Base-by-base conservation (phyloP, 768 basidiomycete genomes). In the Phlebiopsis gigantea region DNA sequence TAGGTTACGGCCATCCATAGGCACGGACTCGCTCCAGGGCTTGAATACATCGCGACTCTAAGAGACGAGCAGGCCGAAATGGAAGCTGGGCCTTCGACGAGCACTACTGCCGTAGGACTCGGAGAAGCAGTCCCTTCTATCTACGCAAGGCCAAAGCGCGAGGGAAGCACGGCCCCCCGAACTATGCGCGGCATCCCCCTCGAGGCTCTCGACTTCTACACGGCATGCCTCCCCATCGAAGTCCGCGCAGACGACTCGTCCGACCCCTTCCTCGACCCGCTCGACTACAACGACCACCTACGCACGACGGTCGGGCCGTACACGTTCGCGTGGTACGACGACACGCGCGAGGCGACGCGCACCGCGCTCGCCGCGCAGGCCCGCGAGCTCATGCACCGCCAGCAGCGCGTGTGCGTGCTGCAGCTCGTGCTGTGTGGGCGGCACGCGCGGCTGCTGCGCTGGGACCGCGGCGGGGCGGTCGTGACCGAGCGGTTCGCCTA, bases 401-500 rank as follows among this genome's bases (percentile, higher is more conserved):
- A 46, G 30, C 44, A 55, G 19, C 43, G 47, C 47, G 5, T 4
- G n/a, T 24, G 2, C 34, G 21, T 49, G 3, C 49, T 48, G 12
- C 29, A 21, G 46, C 46, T 56, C 39, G 30, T 42, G 34, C 19
- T 56, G 5, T 34, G 9, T 29, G 46, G 46, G 2, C 55, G 42
- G 19, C 19, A 25, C 47, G 46, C 55, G 46, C 55, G 46, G 5
- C 9, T 55, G 4, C 22, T 55, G 9, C 42, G 53, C 1, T 55
- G 44, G 42, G 53, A 55, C 30, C 53, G 44, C 43, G 29, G 6
- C 17, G 53, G 53, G 21, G 53, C 30, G 21, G 42, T 46, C 25
- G 53, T 55, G 29, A 46, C 24, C 15, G 53, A 44, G 26, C 43
- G 30, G 45, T 46, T 45, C 24, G 24, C 45, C 53, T 56, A 53